Conservation (phyloP, 1,139 yeast species). For the Taphrina pruni region DNA sequence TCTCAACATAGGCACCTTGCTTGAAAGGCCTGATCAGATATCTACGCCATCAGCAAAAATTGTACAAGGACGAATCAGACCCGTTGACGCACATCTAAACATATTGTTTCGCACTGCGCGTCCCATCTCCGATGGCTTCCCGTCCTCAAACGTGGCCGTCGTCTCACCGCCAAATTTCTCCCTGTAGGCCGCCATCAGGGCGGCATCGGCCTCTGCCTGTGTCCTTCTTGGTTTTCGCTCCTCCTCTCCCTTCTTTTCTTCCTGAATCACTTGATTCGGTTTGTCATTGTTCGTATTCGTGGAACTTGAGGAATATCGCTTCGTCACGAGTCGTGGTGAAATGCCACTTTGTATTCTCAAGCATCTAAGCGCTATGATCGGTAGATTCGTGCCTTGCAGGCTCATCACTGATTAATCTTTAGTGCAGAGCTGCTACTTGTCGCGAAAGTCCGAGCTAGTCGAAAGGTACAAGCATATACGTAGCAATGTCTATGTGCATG, state of each 20-base stretch:
- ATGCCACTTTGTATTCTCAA: neutral
- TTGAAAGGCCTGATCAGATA: neutral
- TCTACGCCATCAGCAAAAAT: neutral
- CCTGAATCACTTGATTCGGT: neutral
- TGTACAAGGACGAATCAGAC: neutral
- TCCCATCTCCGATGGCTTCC: slow-evolving; percentile 35
- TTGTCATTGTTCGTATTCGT: neutral
- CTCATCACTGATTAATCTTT: too few species aligned
- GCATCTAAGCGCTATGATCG: too few species aligned
- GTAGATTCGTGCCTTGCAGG: too few species aligned
- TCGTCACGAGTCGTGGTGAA: neutral
- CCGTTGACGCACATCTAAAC: slow-evolving; percentile 30
- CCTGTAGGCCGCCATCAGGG: slow-evolving; percentile 28
- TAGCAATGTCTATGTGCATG: too few species aligned
- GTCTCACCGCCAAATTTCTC: slow-evolving; percentile 38
- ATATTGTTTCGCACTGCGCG: slow-evolving; percentile 34
- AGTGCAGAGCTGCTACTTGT: too few species aligned
- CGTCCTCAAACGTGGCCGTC: slow-evolving; percentile 37
- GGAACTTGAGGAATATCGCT: neutral
- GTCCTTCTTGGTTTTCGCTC: slow-evolving; percentile 9
- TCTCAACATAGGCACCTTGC: neutral
- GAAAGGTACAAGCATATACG: too few species aligned
- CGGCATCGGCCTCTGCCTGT: slow-evolving; percentile 33
- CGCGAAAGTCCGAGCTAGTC: too few species aligned
- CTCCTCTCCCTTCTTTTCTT: neutral